These are phyloP conservation scores for Trichosporon asahii DNA, from an alignment of 1,284 basidiomycete species.

Conservation along the genomic window DNA sequence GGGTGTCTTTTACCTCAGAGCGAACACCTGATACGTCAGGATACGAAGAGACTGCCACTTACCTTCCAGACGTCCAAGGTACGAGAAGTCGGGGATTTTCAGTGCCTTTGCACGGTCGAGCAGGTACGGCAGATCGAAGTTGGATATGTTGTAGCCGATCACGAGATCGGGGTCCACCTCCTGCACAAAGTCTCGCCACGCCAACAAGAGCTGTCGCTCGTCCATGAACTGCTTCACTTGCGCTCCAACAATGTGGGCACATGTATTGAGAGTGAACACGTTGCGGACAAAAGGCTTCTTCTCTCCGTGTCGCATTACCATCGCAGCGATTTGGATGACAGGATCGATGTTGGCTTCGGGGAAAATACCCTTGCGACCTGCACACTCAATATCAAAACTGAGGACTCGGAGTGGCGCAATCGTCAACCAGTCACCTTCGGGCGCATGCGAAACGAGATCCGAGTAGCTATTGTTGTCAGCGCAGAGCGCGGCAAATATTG, in stretches of 20 bases:
- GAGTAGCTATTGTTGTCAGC: slow-evolving; percentile 60
- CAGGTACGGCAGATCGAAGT: slow-evolving; percentile 92
- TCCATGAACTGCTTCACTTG: slow-evolving; percentile 82
- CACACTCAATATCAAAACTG: slow-evolving; percentile 97
- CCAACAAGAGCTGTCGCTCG: slow-evolving; percentile 67
- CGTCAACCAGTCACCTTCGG: slow-evolving; percentile 84
- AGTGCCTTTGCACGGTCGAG: slow-evolving; percentile 81
- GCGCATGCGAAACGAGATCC: slow-evolving; percentile 76
- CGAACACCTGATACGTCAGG: slow-evolving; percentile 59
- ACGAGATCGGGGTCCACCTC: slow-evolving; percentile 87
- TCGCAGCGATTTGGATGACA: slow-evolving; percentile 94
- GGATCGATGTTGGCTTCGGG: slow-evolving; percentile 84
- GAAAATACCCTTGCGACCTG: slow-evolving; percentile 90
- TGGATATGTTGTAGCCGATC: slow-evolving; percentile 87
- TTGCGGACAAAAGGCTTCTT: slow-evolving; percentile 87
- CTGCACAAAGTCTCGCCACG: slow-evolving; percentile 81
- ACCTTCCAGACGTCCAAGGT: slow-evolving; percentile 75
- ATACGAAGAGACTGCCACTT: slow-evolving; percentile 26
- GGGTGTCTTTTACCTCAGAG: slow-evolving; percentile 79
- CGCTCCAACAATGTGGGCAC: slow-evolving; percentile 88
- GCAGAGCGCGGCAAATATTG: slow-evolving; percentile 6
- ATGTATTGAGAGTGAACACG: slow-evolving; percentile 90
- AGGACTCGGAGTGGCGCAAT: slow-evolving; percentile 86
- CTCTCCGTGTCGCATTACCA: slow-evolving; percentile 96
- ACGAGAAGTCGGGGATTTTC: slow-evolving; percentile 67